These are phyloP conservation scores for Teratosphaeria pseudoeucalypti DNA, from an alignment of 2,329 filamentous ascomycete genomes.

Conservation along the genomic window DNA sequence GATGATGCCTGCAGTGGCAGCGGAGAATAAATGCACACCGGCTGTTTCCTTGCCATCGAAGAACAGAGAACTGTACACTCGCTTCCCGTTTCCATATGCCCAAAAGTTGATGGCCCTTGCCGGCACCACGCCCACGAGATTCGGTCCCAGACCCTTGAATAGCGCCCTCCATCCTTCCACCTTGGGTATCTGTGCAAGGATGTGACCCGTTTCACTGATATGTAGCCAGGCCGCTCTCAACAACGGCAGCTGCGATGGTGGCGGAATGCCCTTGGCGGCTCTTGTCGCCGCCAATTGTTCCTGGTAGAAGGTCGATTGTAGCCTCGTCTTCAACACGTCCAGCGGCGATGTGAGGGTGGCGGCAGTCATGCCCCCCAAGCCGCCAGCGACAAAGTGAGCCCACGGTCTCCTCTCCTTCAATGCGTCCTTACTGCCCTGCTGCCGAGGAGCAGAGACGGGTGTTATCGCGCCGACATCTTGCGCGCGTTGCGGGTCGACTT, in stretches of 20 bases:
- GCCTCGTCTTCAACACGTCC: constrained; percentile 83
- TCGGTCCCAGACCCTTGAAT: constrained; percentile 88
- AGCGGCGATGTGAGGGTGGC: constrained; percentile 88
- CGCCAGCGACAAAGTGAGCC: constrained; percentile 86
- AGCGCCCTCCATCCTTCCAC: constrained; percentile 76
- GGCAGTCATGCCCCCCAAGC: constrained; percentile 80
- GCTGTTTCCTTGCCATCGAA: constrained; percentile 60
- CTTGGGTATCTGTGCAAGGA: constrained; percentile 68
- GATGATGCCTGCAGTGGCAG: constrained; percentile 66
- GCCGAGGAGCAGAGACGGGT: constrained; percentile 32
- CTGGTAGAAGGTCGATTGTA: constrained; percentile 94
- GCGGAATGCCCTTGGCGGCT: constrained; percentile 45
- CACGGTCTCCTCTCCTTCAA: constrained; percentile 55
- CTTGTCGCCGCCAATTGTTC: constrained; percentile 62
- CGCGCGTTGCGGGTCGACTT: constrained; percentile 11
- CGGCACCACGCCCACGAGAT: constrained; percentile 79
- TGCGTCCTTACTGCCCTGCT: not conserved
- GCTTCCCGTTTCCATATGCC: constrained; percentile 85
- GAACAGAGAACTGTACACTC: constrained; percentile 63
- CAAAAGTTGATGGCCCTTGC: constrained; percentile 90
- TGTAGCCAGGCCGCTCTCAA: constrained; percentile 60
- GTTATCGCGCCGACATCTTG: constrained; percentile 13
- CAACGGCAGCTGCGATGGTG: constrained; percentile 50
- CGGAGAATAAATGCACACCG: constrained; percentile 69
- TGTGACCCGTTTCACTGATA: constrained; percentile 75